These are phyloP conservation scores for Neodidymelliopsis sp. DNA, from an alignment of 2,329 filamentous ascomycete genomes.

Conservation along the genomic window DNA sequence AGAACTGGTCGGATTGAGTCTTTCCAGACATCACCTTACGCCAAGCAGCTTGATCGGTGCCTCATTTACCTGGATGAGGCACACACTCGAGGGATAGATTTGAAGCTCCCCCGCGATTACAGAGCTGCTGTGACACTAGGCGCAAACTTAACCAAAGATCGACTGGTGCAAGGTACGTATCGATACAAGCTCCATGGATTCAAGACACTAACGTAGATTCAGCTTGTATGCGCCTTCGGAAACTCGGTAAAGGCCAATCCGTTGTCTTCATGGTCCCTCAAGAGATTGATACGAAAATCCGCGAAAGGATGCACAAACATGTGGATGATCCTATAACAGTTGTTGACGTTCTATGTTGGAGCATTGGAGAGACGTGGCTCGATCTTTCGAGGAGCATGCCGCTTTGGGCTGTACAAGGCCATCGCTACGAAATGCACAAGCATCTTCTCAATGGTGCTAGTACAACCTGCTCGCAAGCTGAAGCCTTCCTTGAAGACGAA, in stretches of 20 bases:
- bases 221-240: constrained; percentile 62
- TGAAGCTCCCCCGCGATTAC: constrained; percentile 66
- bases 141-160: constrained; percentile 70
- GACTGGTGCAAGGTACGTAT: constrained; percentile 66
- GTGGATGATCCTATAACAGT: constrained; percentile 51
- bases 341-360: constrained; percentile 66
- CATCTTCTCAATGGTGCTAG: constrained; percentile 40
- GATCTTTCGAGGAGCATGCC: constrained; percentile 61
- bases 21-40: constrained; percentile 67
- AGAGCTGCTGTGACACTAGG: constrained; percentile 74
- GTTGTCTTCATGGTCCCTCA: constrained; percentile 66
- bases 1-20: constrained; percentile 55
- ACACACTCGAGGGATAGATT: constrained; percentile 74
- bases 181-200: not conserved
- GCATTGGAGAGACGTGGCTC: constrained; percentile 63
- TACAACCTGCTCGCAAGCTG: constrained; percentile 40
- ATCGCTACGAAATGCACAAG: constrained; percentile 56
- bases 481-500: constrained; percentile 64
- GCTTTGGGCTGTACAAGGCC: constrained; percentile 68
- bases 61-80: constrained; percentile 74
- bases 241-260: constrained; percentile 71
- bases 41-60: constrained; percentile 63
- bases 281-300: constrained; percentile 67
- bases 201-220: constrained; percentile 14
- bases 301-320: constrained; percentile 23